Base-by-base conservation (phyloP, 495 filamentous ascomycete genomes). In the Sordaria brevicollis region DNA sequence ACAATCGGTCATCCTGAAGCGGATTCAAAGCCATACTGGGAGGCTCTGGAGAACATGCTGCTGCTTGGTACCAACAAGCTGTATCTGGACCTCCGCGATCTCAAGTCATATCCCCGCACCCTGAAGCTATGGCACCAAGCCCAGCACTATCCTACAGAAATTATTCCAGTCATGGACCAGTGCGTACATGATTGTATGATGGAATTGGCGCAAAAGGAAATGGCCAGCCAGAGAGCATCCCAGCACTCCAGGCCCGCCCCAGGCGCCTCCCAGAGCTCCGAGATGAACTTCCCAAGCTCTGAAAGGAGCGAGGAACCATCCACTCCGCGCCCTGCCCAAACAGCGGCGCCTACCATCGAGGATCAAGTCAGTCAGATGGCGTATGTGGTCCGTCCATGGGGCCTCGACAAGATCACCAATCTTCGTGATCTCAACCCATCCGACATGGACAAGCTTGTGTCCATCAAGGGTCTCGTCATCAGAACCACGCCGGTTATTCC, bases 131-230 rank as follows among this genome's bases (percentile, higher is more conserved):
- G 93, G 92, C 92, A 97, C 78, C 96, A 98, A 76, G 84, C 93
- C 65, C 92, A 93, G 72, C 89, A 90, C 29, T 98, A 97, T 75
- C 95, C 95, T 0, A 92, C 92, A 73, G 95, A 99, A 83, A 93
- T 98, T 68, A 90, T 99, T 69, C 94, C 94, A 2, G 83, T 99
- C 65, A 96, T 99, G 92, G 96, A 99, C 83, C 92, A 94, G 75
- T 86, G 87, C 25, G 87, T 98, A 66, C 96, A 97, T 77, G 94
- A 99, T 80, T 85, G 91, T 21, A 96, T 98, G 90, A 88, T 97
- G 54, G 93, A 97, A 74, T 83, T 97, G 68, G 91, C 96, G 7
- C 86, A 90, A 66, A 90, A 91, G 69, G 89, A 93, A 75, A 92
- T 94, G 91, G 85, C 89, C 10, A 87, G 86, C 66, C 80, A 91